Conservation (phyloP, 257 asterid genomes). For the Capsicum rhomboideum region DNA sequence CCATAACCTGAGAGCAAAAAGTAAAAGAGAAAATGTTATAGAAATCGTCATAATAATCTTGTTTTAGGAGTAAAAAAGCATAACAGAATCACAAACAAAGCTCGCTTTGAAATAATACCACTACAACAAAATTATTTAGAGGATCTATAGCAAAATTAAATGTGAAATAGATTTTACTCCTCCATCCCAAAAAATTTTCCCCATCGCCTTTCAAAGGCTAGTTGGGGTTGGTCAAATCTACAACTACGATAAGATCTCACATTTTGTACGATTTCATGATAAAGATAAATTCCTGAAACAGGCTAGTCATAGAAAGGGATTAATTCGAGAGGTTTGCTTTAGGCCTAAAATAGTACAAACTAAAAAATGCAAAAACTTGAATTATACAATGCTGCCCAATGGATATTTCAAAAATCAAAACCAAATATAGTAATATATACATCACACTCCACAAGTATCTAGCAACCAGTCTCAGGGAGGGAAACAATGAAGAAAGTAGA, state of each 20-base stretch:
- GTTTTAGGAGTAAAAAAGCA: background rate
- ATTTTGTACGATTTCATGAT: background rate
- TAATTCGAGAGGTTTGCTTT: background rate
- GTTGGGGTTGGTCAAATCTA: background rate
- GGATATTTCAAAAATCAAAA: background rate
- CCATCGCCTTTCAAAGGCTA: background rate
- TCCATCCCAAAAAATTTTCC: background rate
- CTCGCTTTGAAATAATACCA: background rate
- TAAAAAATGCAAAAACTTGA: background rate
- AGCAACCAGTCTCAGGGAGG: too few relatives aligned
- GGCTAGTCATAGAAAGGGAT: background rate
- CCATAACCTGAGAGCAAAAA: slow-evolving; percentile 58
- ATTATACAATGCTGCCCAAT: background rate
- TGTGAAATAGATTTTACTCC: background rate
- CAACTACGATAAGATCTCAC: background rate
- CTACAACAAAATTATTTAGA: background rate
- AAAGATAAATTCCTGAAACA: background rate
- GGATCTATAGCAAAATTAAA: background rate
- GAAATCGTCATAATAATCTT: background rate
- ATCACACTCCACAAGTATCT: too few relatives aligned
- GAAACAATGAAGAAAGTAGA: too few relatives aligned
- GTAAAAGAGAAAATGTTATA: slow-evolving; percentile 6
- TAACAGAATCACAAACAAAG: background rate
- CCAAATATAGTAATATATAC: background rate
- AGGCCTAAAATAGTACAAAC: background rate